A percentile compares a stretch with the other conserved stretches of the same genome.
Conservation (phyloP, 345 rosid species). For the Adansonia digitata region DNA sequence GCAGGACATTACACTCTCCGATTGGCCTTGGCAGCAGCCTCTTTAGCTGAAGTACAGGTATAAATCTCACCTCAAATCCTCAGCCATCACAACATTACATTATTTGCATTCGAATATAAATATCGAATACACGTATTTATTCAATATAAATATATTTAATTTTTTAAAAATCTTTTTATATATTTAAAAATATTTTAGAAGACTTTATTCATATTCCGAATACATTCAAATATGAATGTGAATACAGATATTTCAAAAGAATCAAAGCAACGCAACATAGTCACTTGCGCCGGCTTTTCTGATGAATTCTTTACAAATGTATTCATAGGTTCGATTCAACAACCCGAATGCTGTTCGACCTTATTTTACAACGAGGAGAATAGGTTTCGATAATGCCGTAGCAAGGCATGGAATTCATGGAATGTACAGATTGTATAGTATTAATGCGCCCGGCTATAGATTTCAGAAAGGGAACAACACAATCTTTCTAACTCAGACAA, state of each 20-base stretch:
- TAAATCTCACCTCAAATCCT: not conserved
- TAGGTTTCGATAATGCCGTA: slow-evolving; percentile 72
- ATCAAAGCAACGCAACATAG: too few species aligned
- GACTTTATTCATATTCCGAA: too few species aligned
- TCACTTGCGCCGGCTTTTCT: too few species aligned
- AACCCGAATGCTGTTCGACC: slow-evolving; percentile 15
- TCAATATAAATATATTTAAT: too few species aligned
- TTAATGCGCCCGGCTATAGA: slow-evolving; percentile 30
- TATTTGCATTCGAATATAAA: too few species aligned
- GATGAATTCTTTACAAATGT: not conserved
- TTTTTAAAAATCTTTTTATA: too few species aligned
- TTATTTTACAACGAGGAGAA: slow-evolving; percentile 42
- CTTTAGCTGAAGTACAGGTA: slow-evolving; percentile 43
- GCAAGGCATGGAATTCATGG: slow-evolving; percentile 92
- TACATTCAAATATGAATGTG: too few species aligned
- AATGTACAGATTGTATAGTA: slow-evolving; percentile 54
- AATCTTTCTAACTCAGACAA: slow-evolving; percentile 59
- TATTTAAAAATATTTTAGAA: too few species aligned
- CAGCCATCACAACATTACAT: too few species aligned
- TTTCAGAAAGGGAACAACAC: slow-evolving; percentile 44
- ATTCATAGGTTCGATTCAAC: slow-evolving; percentile 57
- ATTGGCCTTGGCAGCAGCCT: slow-evolving; percentile 68
- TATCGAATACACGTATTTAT: too few species aligned
- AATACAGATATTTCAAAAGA: too few species aligned
- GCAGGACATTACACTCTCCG: slow-evolving; percentile 51